Percentiles rank a stretch among this genome's conserved stretches.
phyloP scores from a whole-genome alignment of 73 alveolate genomes.

The Paramecium primaurelia region DNA sequence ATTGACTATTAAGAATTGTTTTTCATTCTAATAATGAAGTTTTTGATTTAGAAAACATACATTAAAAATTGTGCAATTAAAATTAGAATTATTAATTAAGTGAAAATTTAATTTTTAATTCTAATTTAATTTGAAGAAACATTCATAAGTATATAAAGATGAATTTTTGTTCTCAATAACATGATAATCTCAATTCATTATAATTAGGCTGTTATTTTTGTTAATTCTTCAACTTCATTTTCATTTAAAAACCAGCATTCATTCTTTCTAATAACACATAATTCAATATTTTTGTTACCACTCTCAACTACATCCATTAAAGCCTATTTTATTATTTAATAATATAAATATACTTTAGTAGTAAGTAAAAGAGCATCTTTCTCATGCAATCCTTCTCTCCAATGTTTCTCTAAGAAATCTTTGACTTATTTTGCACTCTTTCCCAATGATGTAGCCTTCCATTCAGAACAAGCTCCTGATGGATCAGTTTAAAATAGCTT shows the following conservation, averaged over 20 bases:
- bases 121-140: neutral
- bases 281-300: slow-evolving; percentile 92
- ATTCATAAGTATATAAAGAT: neutral
- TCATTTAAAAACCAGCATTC: slow-evolving; percentile 46
- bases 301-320: slow-evolving; percentile 93
- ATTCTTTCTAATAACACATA: slow-evolving; percentile 78
- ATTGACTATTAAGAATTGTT: neutral
- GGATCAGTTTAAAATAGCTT: slow-evolving; percentile 93
- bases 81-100: neutral
- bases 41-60: neutral
- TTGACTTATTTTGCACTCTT: slow-evolving; percentile 84
- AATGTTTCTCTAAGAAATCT: slow-evolving; percentile 86
- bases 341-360: slow-evolving; percentile 58
- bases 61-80: neutral
- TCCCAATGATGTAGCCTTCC: slow-evolving; percentile 97
- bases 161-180: neutral
- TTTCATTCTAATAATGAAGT: neutral
- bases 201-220: neutral
- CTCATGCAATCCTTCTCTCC: slow-evolving; percentile 76
- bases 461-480: slow-evolving; percentile 89
- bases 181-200: neutral
- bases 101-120: neutral
- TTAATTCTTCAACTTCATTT: slow-evolving; percentile 8
- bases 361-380: slow-evolving; percentile 79
- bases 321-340: slow-evolving; percentile 46